A percentile compares a stretch with the other conserved stretches of the same genome.
Conservation (phyloP, 805 yeast species). For the Komagataella ulmi region DNA sequence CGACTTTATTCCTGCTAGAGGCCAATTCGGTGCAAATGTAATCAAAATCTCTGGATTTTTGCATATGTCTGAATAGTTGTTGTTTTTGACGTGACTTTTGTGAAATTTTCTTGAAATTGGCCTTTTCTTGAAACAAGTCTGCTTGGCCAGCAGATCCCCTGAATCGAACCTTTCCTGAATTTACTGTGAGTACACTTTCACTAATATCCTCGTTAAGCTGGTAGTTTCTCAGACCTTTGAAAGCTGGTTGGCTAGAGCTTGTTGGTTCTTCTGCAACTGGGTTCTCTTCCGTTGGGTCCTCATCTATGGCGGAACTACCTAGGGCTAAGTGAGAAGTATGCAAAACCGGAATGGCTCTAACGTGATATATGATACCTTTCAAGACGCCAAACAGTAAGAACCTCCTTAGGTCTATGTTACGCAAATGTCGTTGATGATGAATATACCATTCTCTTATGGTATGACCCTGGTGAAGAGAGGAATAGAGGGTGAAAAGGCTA, state of each 20-base stretch:
- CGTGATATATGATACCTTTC: conserved; percentile 70
- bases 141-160: conserved; percentile 14
- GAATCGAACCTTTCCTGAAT: conserved; percentile 8
- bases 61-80: conserved; percentile 28
- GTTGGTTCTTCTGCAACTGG: background rate
- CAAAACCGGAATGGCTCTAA: conserved; percentile 57
- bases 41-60: conserved; percentile 44
- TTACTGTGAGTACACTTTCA: conserved; percentile 7
- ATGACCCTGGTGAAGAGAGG: conserved; percentile 67
- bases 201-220: background rate
- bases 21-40: conserved; percentile 59
- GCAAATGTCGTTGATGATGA: conserved; percentile 43
- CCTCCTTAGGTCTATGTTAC: conserved; percentile 67
- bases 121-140: conserved; percentile 8
- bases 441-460: conserved; percentile 73
- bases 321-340: background rate
- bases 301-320: background rate
- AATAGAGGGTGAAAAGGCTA: conserved; percentile 56
- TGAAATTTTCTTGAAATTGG: background rate
- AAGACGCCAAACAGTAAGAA: conserved; percentile 80
- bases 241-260: conserved; percentile 1
- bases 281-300: background rate
- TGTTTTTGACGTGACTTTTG: background rate
- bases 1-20: conserved; percentile 41
- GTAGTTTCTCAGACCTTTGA: conserved; percentile 2